Percentiles rank a stretch among this genome's conserved stretches.
Evolutionary conservation across 768 basidiomycete species (phyloP).

Genomic region (Leucogyrophana mollusca): DNA sequence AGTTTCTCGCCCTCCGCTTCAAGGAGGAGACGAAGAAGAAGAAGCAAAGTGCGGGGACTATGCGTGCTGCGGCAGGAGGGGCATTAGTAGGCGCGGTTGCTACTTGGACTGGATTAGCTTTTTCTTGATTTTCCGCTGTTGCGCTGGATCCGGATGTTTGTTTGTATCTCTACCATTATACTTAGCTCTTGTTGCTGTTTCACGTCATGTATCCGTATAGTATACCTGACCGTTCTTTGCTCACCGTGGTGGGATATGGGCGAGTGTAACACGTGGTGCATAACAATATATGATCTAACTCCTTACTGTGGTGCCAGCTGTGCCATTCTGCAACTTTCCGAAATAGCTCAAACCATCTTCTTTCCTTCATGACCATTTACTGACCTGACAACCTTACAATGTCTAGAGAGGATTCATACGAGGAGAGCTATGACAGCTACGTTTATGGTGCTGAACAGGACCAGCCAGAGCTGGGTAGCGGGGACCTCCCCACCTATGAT

Average conservation of each 20-base stretch:
- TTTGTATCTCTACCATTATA: too few relatives aligned
- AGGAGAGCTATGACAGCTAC: slow-evolving; percentile 23
- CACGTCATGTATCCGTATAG: too few relatives aligned
- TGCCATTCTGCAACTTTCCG: too few relatives aligned
- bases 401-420: slow-evolving; percentile 13
- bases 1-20: slow-evolving; percentile 27
- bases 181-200: too few relatives aligned
- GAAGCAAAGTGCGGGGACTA: slow-evolving; percentile 24
- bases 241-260: too few relatives aligned
- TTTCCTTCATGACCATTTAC: background rate
- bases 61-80: slow-evolving; percentile 50
- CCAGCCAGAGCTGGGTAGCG: slow-evolving; percentile 38
- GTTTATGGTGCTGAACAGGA: slow-evolving; percentile 40
- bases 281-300: too few relatives aligned
- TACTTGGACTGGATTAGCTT: slow-evolving; percentile 57
- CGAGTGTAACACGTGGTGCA: too few relatives aligned
- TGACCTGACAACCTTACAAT: background rate
- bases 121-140: slow-evolving; percentile 31
- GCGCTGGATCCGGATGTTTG: too few relatives aligned
- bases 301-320: too few relatives aligned
- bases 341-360: background rate
- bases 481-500: slow-evolving; percentile 76
- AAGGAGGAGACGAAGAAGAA: slow-evolving; percentile 29
- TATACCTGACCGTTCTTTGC: too few relatives aligned
- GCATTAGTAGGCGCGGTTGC: slow-evolving; percentile 63